Evolutionary conservation across 192 early-diverging fungal species (phyloP).

Genomic region (Coemansia sp.): DNA sequence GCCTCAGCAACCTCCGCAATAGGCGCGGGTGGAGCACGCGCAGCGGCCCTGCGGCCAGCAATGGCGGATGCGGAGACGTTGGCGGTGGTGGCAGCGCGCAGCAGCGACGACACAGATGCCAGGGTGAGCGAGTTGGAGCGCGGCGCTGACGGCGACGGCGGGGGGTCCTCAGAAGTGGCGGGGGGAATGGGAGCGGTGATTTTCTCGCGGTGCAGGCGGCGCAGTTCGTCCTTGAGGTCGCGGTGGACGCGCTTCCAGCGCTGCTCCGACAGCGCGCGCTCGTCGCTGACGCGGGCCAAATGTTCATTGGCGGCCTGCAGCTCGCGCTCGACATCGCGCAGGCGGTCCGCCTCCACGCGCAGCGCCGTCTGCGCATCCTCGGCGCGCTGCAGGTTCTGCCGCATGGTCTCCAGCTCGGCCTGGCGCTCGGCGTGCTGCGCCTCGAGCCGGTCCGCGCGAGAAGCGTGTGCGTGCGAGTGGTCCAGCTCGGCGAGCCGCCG

Average conservation of each 20-base stretch:
- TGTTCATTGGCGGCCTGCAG: slow-evolving; percentile 16
- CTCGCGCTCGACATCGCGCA: slow-evolving; percentile 45
- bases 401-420: slow-evolving; percentile 48
- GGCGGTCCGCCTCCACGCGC: slow-evolving; percentile 42
- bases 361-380: slow-evolving; percentile 28
- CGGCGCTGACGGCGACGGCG: slow-evolving; percentile 6
- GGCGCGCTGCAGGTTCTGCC: slow-evolving; percentile 28
- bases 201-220: slow-evolving; percentile 44
- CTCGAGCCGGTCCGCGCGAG: slow-evolving; percentile 39
- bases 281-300: slow-evolving; percentile 31
- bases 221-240: slow-evolving; percentile 53
- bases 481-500: slow-evolving; percentile 30
- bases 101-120: slow-evolving; percentile 49
- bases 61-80: slow-evolving; percentile 18
- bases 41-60: slow-evolving; percentile 3
- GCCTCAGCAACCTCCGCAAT: neutral
- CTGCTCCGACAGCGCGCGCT: slow-evolving; percentile 46
- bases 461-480: slow-evolving; percentile 17
- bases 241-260: slow-evolving; percentile 53
- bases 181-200: neutral
- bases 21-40: neutral
- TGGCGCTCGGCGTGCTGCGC: slow-evolving; percentile 33
- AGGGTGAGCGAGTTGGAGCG: slow-evolving; percentile 50
- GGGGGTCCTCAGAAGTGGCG: neutral
- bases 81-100: slow-evolving; percentile 42